Percentiles rank a stretch among this genome's conserved stretches.
Evolutionary conservation across 2,329 filamentous ascomycete genomes (phyloP).

Genomic region (Daldinia sp.): DNA sequence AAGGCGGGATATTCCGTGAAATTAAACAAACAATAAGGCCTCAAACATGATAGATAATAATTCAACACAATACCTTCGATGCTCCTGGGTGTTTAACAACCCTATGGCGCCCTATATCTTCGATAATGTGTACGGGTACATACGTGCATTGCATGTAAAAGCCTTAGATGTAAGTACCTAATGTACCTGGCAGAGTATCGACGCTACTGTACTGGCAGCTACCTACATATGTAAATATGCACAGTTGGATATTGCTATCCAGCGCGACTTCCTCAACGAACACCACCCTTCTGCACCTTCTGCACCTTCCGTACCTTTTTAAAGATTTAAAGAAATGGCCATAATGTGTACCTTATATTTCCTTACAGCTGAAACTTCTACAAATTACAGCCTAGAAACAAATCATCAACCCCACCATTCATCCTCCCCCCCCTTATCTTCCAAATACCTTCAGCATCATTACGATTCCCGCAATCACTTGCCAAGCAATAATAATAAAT

Average conservation of each 20-base stretch:
- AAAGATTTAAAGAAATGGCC: not conserved
- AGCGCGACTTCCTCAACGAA: conserved; percentile 13
- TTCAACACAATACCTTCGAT: not conserved
- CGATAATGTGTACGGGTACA: not conserved
- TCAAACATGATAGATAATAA: not conserved
- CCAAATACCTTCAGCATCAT: not conserved
- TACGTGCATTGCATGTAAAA: not conserved
- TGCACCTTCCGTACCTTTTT: no score
- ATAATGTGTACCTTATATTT: not conserved
- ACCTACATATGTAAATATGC: not conserved
- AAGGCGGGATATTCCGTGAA: not conserved
- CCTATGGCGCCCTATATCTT: not conserved
- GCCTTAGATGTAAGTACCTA: not conserved
- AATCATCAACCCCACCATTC: not conserved
- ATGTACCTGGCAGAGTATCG: not conserved
- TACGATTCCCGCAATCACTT: not conserved
- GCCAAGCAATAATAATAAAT: not conserved
- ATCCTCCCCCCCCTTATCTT: not conserved
- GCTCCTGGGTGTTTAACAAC: not conserved
- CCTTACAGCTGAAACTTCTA: not conserved
- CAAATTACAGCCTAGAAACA: not conserved
- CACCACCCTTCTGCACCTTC: not conserved
- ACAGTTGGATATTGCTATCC: not conserved
- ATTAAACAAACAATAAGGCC: not conserved
- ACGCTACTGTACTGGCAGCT: not conserved